phyloP scores from a whole-genome alignment of 2,329 filamentous ascomycete species.

The Aureobasidium vineae region DNA sequence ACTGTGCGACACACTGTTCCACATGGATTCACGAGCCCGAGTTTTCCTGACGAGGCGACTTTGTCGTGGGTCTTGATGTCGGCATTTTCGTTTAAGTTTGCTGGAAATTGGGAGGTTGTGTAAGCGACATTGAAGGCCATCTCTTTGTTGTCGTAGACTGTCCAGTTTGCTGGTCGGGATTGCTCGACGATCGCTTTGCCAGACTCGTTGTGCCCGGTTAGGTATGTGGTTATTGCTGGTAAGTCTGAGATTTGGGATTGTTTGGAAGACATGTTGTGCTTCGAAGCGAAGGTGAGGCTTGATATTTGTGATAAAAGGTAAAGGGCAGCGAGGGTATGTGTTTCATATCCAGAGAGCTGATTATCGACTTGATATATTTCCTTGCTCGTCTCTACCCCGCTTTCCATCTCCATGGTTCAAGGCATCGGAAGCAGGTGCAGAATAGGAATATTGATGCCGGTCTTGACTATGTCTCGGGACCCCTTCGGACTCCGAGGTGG shows the following conservation, averaged over 20 bases:
- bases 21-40: constrained; percentile 52
- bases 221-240: constrained; percentile 38
- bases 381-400: not conserved
- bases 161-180: constrained; percentile 36
- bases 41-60: constrained; percentile 44
- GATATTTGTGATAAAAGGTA: not conserved
- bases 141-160: constrained; percentile 44
- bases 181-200: constrained; percentile 40
- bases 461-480: not conserved
- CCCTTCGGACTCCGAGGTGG: not conserved
- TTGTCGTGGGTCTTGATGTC: constrained; percentile 51
- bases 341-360: not conserved
- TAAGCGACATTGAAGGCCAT: constrained; percentile 53
- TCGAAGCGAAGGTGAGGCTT: not conserved
- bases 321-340: not conserved
- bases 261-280: constrained; percentile 32
- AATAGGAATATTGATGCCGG: not conserved
- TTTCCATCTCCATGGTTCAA: not conserved
- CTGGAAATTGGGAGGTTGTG: constrained; percentile 51
- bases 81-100: constrained; percentile 47
- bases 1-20: constrained; percentile 50
- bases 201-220: constrained; percentile 38
- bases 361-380: not conserved
- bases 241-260: constrained; percentile 35
- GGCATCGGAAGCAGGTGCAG: not conserved